Base-by-base conservation (phyloP, 2,329 filamentous ascomycete species). In the Aspergillus ochraceoroseus region DNA sequence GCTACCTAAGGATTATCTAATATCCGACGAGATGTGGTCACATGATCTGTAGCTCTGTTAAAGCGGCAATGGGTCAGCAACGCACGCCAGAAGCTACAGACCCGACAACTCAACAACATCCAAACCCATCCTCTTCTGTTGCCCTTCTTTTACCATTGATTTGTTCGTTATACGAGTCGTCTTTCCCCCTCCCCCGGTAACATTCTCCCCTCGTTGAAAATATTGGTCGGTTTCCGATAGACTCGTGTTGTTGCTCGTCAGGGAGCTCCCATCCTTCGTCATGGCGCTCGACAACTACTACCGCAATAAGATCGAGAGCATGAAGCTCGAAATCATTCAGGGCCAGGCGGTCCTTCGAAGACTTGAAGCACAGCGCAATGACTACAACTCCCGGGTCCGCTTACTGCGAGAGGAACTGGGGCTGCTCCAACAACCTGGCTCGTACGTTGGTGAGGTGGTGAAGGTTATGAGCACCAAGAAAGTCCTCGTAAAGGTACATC, bases 401-500 rank as follows among this genome's bases (percentile, higher is more conserved):
- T 75, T 98, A 68, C 72, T 98, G 60, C 79, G 92, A 57, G 92
- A 98, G 72, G 92, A 98, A 74, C 79, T 98, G 14, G 92, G 92
- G 38, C 74, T 98, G 58, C 74, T 98, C 51, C 92, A 98, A 70
- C 92, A 98, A 67, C 92, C 92, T 3, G 92, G 92, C 27, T 96
- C 90, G 13, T 98, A 98, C 63, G 92, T 98, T 22, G 92, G 92
- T 44, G 92, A 98, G 71, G 92, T 98, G n/a, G 92, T 98, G 63
- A 98, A 96, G 77, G 92, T 96, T 43, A 98, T 98, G 92, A 83
- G 90, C 63, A 98, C 92, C 41, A 98, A 98, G 74, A 96, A 98
- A 75, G 88, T 98, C 36, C 75, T 98, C 44, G 92, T 98, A 56
- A 98, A 98, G 73, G 92, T 98, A 58, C 92, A 98, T 68, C 92